Conservation (phyloP, 1,284 basidiomycete species). For the Leccinum variabile region DNA sequence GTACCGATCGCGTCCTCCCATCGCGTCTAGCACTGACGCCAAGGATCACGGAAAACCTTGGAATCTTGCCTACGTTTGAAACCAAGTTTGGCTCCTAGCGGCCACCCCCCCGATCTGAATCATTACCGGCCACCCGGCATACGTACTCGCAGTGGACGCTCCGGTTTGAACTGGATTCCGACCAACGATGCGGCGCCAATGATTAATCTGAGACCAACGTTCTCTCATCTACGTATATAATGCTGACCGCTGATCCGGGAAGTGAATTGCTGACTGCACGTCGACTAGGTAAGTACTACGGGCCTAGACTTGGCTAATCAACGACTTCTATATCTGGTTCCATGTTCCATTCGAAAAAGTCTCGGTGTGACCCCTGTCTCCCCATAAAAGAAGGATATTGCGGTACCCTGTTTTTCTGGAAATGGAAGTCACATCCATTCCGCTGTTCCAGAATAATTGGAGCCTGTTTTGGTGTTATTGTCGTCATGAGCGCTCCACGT, state of each 20-base stretch:
- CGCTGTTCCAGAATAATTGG: constrained; percentile 17
- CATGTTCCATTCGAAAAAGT: not conserved
- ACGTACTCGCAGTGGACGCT: not conserved
- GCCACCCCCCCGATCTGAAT: not conserved
- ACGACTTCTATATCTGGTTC: not conserved
- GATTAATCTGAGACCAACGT: not conserved
- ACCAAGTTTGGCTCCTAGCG: not conserved
- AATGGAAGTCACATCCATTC: constrained; percentile 11
- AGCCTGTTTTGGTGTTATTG: not conserved
- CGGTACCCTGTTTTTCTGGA: constrained; percentile 2
- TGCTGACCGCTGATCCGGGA: not conserved
- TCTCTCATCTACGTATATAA: too few relatives aligned
- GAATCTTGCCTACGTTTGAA: not conserved
- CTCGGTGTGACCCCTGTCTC: not conserved
- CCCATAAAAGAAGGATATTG: not conserved
- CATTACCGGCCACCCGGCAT: not conserved
- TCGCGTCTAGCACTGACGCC: not conserved
- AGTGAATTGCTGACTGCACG: not conserved
- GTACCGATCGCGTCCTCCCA: not conserved
- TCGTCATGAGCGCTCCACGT: not conserved
- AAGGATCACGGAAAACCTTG: not conserved
- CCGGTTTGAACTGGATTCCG: not conserved
- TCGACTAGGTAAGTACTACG: not conserved
- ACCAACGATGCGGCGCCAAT: not conserved
- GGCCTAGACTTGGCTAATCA: not conserved